Conservation (phyloP, 164 flowering plant genomes). For the Dillenia suffruticosa region DNA sequence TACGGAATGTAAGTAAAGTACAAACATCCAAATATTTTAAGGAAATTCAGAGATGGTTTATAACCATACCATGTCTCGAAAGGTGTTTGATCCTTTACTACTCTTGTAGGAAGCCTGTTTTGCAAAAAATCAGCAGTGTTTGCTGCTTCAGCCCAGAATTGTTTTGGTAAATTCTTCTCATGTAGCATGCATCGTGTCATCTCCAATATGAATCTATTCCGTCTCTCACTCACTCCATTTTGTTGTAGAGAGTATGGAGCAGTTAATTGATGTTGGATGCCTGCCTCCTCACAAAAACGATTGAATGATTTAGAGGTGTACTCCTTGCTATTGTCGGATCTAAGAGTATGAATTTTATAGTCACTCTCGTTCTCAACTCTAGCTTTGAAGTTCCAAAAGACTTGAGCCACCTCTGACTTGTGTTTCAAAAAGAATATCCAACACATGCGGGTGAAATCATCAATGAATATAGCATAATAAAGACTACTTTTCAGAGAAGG, state of each 20-base stretch:
- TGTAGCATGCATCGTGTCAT: no score
- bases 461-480: constrained; percentile 2
- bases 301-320: background rate
- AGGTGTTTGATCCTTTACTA: background rate
- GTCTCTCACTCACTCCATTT: constrained; percentile 1
- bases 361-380: background rate
- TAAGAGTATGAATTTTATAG: background rate
- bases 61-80: background rate
- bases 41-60: background rate
- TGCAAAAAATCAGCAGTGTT: background rate
- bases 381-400: background rate
- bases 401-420: constrained; percentile 5
- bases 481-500: background rate
- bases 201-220: no score
- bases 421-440: constrained; percentile 7
- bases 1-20: background rate
- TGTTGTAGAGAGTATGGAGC: background rate
- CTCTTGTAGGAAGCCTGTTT: background rate
- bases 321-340: background rate
- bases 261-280: constrained; percentile 3
- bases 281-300: constrained; percentile 1
- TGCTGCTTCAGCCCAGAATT: background rate
- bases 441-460: constrained; percentile 6
- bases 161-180: background rate
- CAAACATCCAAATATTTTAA: no score